Percentiles rank a stretch among this genome's conserved stretches.
Conservation (phyloP, 1,284 basidiomycete species). For the Fomes fomentarius region DNA sequence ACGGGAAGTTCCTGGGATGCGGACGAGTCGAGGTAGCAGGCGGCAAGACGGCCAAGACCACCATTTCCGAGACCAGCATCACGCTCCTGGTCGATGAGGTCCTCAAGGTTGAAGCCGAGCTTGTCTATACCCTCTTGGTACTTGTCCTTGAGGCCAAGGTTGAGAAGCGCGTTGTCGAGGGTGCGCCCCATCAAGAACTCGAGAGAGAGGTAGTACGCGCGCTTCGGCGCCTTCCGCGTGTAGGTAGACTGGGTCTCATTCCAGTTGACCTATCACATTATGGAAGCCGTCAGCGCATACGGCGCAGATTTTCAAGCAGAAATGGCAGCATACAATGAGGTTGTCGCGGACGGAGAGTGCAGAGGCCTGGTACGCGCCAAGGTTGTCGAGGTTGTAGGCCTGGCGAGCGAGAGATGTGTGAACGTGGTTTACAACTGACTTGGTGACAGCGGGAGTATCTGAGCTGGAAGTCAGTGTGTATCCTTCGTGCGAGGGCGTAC, state of each 20-base stretch:
- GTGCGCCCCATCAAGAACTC: constrained; percentile 92
- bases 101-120: constrained; percentile 88
- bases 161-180: constrained; percentile 79
- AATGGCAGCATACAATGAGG: constrained; percentile 61
- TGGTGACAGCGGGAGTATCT: constrained; percentile 74
- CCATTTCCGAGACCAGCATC: constrained; percentile 91
- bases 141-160: constrained; percentile 79
- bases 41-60: constrained; percentile 89
- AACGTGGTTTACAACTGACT: constrained; percentile 83
- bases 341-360: constrained; percentile 86
- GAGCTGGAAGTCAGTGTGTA: background rate
- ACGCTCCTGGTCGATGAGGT: constrained; percentile 84
- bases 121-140: constrained; percentile 70
- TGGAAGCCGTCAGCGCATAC: background rate
- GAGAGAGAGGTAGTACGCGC: constrained; percentile 89
- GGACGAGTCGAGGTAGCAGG: constrained; percentile 89
- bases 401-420: constrained; percentile 88
- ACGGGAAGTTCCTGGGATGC: constrained; percentile 83
- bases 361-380: constrained; percentile 81
- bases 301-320: background rate
- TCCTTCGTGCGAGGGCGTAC: background rate
- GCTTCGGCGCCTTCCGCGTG: constrained; percentile 74
- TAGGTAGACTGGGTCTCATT: constrained; percentile 75
- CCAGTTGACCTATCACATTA: constrained; percentile 65
- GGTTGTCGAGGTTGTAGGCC: constrained; percentile 83